Conservation (phyloP, 192 early-diverging fungal genomes). For the Oehlia diaphana region DNA sequence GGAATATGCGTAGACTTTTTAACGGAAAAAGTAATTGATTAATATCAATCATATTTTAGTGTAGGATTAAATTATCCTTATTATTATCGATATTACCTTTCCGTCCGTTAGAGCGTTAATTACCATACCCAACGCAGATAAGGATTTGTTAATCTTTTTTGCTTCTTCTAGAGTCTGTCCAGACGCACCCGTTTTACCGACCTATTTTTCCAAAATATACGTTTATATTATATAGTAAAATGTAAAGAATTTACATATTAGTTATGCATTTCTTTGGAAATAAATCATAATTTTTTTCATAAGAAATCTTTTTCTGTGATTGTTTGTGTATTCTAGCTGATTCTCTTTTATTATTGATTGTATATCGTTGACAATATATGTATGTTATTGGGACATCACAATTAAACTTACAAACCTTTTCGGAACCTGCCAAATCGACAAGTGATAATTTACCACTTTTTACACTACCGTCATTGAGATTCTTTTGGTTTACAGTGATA, state of each 20-base stretch:
- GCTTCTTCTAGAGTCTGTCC: conserved; percentile 99
- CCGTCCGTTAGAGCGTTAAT: conserved; percentile 99
- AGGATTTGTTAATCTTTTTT: conserved; percentile 99
- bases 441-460: conserved; percentile 92
- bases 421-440: conserved; percentile 98
- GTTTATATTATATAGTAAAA: too few relatives aligned
- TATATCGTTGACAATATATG: too few relatives aligned
- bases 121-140: conserved; percentile 98
- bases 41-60: background rate
- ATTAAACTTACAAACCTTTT: conserved; percentile 64
- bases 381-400: background rate
- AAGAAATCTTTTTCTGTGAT: too few relatives aligned
- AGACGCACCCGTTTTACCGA: conserved; percentile 95
- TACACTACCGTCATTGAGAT: conserved; percentile 82
- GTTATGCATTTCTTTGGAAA: background rate
- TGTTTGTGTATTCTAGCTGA: too few relatives aligned
- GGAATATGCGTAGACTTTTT: conserved; percentile 90
- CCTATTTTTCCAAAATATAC: conserved; percentile 18
- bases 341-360: too few relatives aligned
- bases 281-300: background rate
- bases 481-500: conserved; percentile 94
- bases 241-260: too few relatives aligned
- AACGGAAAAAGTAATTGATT: background rate
- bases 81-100: conserved; percentile 59
- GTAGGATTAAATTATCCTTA: conserved; percentile 1